Conservation (phyloP, 192 early-diverging fungal genomes). For the Coemansia sp. region DNA sequence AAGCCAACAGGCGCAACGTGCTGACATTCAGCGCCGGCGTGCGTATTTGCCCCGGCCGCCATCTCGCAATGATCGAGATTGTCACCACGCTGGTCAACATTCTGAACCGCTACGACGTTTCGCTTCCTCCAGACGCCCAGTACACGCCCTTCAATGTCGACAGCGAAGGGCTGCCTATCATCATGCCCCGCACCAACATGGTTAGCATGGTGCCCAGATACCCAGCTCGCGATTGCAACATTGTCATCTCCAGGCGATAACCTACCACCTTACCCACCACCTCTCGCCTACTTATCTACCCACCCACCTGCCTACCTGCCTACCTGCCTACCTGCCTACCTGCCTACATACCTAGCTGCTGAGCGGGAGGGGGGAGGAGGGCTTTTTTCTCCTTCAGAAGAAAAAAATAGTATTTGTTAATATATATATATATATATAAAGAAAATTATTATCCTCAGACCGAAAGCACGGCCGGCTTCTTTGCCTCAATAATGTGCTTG, state of each 20-base stretch:
- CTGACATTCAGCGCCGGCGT: conserved; percentile 40
- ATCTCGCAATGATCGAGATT: conserved; percentile 44
- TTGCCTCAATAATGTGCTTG: conserved; percentile 57
- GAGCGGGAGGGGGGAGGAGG: too few species aligned
- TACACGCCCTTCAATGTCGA: conserved; percentile 24
- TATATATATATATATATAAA: too few species aligned
- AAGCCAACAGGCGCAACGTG: conserved; percentile 27
- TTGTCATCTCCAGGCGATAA: conserved; percentile 23
- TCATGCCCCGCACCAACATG: conserved; percentile 39
- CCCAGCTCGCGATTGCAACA: conserved; percentile 34
- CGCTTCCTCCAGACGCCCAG: conserved; percentile 20
- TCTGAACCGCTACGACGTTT: conserved; percentile 41
- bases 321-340: too few species aligned
- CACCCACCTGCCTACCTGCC: too few species aligned
- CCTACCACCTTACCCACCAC: too few species aligned
- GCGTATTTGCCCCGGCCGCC: conserved; percentile 39
- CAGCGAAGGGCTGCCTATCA: conserved; percentile 13
- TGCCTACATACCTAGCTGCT: too few species aligned
- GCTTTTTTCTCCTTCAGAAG: too few species aligned
- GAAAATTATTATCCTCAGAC: too few species aligned
- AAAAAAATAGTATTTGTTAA: too few species aligned
- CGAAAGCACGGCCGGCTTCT: conserved; percentile 48
- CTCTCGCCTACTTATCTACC: too few species aligned
- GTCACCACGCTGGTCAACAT: conserved; percentile 40
- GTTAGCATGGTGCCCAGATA: conserved; percentile 40